These are phyloP conservation scores for Xanthoconium stramineum DNA, from an alignment of 768 basidiomycete species.

Conservation along the genomic window DNA sequence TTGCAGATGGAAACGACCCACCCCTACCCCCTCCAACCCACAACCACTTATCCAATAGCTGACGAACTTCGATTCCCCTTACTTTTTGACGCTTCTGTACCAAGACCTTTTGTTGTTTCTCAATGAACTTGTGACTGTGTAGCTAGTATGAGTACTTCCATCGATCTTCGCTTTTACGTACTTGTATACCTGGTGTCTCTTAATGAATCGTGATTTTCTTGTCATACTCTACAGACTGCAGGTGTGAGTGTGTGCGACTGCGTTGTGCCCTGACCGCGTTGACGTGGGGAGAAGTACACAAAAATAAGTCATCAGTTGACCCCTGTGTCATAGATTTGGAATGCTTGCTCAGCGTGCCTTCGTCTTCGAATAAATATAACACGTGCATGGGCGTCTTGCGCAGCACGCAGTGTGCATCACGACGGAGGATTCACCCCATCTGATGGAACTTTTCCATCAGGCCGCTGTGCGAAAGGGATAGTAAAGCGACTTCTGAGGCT, in stretches of 20 bases:
- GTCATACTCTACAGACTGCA: too few species aligned
- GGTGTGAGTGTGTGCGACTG: neutral
- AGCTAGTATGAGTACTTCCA: neutral
- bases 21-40: neutral
- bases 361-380: neutral
- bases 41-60: slow-evolving; percentile 2
- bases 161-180: neutral
- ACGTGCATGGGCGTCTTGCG: too few species aligned
- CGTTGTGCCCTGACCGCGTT: neutral
- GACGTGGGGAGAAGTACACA: neutral
- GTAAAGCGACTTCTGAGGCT: neutral
- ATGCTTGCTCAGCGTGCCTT: neutral
- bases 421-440: too few species aligned
- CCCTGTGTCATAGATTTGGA: neutral
- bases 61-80: neutral
- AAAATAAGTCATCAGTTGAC: neutral
- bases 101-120: neutral
- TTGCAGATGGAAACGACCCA: neutral
- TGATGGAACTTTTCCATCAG: too few species aligned
- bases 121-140: neutral
- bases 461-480: too few species aligned
- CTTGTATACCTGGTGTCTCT: neutral
- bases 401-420: too few species aligned
- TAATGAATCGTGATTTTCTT: neutral
- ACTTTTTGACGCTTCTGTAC: neutral